Evolutionary conservation across 176 grass and related monocot species (phyloP).

Genomic region (Echinochloa phyllopogon): DNA sequence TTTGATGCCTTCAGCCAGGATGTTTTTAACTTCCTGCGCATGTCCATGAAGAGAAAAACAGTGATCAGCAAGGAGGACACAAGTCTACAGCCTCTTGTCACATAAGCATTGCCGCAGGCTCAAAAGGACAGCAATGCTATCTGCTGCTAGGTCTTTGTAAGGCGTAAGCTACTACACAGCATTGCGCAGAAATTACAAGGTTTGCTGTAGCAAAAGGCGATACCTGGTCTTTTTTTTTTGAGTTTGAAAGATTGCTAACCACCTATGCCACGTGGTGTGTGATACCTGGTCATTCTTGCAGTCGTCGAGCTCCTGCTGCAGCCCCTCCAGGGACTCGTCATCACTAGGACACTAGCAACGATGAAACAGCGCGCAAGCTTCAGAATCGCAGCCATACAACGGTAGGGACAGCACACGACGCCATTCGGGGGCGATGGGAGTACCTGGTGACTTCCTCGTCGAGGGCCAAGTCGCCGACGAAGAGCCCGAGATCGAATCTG

Average conservation of each 20-base stretch:
- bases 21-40: conserved; percentile 83
- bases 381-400: not conserved
- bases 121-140: conserved; percentile 11
- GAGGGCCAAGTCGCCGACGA: conserved; percentile 79
- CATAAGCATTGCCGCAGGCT: not conserved
- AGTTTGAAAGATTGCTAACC: too few species aligned
- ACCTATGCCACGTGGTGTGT: too few species aligned
- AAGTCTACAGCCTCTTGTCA: not conserved
- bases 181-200: too few species aligned
- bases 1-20: conserved; percentile 89
- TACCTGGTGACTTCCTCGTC: conserved; percentile 86
- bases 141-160: not conserved
- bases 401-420: not conserved
- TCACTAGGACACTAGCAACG: conserved; percentile 53
- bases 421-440: not conserved
- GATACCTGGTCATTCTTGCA: conserved; percentile 83
- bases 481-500: conserved; percentile 81
- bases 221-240: too few species aligned
- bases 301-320: conserved; percentile 86
- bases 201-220: too few species aligned
- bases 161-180: too few species aligned
- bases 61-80: not conserved
- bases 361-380: conserved; percentile 31
- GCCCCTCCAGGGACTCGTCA: conserved; percentile 78
- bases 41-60: conserved; percentile 9